Conservation (phyloP, 371 early-diverging fungal species). For the Blakeslea trispora region DNA sequence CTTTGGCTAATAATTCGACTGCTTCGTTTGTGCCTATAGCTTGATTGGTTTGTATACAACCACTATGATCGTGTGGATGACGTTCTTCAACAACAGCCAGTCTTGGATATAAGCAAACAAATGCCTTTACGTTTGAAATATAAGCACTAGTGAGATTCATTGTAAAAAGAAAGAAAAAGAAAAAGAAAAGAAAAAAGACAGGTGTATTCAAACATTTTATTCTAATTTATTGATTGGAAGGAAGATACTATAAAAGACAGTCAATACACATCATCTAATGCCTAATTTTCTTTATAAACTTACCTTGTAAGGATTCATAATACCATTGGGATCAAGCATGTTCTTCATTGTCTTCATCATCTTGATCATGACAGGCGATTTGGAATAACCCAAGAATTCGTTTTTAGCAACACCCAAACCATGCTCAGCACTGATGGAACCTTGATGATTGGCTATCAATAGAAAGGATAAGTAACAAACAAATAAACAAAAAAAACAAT, state of each 20-base stretch:
- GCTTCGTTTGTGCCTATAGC: neutral
- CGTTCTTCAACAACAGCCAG: neutral
- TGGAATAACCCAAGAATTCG: slow-evolving; percentile 66
- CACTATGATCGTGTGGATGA: slow-evolving; percentile 3
- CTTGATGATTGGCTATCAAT: slow-evolving; percentile 59
- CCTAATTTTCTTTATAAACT: neutral
- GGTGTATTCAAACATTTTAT: no score
- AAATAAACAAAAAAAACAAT: neutral
- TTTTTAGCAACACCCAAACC: slow-evolving; percentile 79
- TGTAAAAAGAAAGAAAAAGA: neutral
- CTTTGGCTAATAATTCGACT: neutral
- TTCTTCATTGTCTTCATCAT: slow-evolving; percentile 79
- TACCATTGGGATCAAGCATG: slow-evolving; percentile 80
- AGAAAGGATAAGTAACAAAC: neutral
- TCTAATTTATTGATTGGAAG: neutral
- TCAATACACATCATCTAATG: neutral
- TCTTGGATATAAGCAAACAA: neutral
- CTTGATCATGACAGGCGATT: slow-evolving; percentile 61
- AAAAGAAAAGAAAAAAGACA: neutral
- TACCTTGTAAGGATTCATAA: slow-evolving; percentile 86
- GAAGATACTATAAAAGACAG: slow-evolving; percentile 4
- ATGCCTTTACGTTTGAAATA: neutral
- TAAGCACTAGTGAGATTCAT: slow-evolving; percentile 6
- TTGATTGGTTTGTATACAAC: neutral
- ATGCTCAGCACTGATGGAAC: slow-evolving; percentile 83